Percentiles rank a stretch among this genome's conserved stretches.
Conservation (phyloP, 352 stramenopile genomes). For the Phytophthora lateralis region DNA sequence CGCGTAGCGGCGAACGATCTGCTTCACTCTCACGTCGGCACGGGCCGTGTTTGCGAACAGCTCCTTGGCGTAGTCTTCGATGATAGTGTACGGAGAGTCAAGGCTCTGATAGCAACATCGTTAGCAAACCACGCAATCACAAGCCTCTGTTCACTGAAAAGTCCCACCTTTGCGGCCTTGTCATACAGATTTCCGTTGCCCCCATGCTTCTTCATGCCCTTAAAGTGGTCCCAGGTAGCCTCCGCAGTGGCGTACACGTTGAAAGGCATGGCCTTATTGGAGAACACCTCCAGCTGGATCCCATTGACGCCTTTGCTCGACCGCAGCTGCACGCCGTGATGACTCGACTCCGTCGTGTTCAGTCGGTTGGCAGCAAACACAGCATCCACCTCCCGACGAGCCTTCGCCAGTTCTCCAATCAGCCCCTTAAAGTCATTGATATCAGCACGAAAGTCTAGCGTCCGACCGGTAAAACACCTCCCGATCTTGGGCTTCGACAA, state of each 20-base stretch:
- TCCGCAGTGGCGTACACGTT: slow-evolving; percentile 31
- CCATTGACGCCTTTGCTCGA: slow-evolving; percentile 26
- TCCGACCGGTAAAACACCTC: slow-evolving; percentile 22
- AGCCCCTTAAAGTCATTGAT: slow-evolving; percentile 29
- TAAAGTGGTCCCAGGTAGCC: slow-evolving; percentile 46
- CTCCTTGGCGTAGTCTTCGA: slow-evolving; percentile 38
- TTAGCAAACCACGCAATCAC: neutral
- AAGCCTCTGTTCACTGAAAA: neutral
- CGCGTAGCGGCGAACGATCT: slow-evolving; percentile 57
- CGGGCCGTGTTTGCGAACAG: slow-evolving; percentile 29
- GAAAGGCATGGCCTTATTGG: slow-evolving; percentile 48
- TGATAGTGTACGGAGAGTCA: slow-evolving; percentile 34
- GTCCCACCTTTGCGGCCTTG: slow-evolving; percentile 33
- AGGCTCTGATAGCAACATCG: slow-evolving; percentile 13
- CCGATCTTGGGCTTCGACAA: slow-evolving; percentile 19
- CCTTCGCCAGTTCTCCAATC: slow-evolving; percentile 20
- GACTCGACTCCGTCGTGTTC: slow-evolving; percentile 26
- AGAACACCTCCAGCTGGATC: slow-evolving; percentile 39
- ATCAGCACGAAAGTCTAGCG: slow-evolving; percentile 26
- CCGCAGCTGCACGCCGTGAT: slow-evolving; percentile 33
- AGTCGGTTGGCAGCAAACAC: slow-evolving; percentile 43
- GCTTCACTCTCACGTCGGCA: slow-evolving; percentile 48
- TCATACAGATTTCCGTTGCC: slow-evolving; percentile 40
- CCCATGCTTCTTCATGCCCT: slow-evolving; percentile 42
- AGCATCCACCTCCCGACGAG: slow-evolving; percentile 24